A percentile compares a stretch with the other conserved stretches of the same genome.
phyloP scores from a whole-genome alignment of 2,329 filamentous ascomycete genomes.

The Blumeria graminis region DNA sequence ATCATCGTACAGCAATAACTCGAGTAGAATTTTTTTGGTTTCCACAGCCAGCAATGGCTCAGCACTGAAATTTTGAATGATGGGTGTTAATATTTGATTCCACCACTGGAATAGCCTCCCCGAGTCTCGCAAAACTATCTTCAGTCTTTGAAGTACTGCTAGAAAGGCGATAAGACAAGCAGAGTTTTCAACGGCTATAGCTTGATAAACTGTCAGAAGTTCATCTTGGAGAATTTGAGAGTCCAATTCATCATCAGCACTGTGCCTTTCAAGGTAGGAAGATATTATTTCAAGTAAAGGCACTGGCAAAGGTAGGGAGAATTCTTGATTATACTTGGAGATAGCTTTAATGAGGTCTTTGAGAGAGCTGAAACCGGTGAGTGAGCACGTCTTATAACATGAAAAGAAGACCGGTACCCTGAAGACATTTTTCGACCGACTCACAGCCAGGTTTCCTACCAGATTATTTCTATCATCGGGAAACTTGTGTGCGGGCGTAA shows the following conservation, averaged over 20 bases:
- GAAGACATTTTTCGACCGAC: background rate
- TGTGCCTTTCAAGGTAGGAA: conserved; percentile 42
- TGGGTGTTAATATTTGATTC: conserved; percentile 33
- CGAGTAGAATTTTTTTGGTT: conserved; percentile 37
- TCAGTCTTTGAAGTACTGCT: conserved; percentile 36
- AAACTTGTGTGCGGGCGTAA: too few relatives aligned
- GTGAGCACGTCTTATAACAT: background rate
- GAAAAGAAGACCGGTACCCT: background rate
- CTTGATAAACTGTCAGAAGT: conserved; percentile 40
- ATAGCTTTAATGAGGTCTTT: conserved; percentile 37
- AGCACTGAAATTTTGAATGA: conserved; percentile 29
- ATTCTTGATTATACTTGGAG: conserved; percentile 23
- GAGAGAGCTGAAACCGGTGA: conserved; percentile 13
- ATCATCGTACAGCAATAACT: conserved; percentile 37
- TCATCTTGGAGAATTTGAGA: conserved; percentile 54
- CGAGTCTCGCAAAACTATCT: conserved; percentile 37
- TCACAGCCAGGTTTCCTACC: too few relatives aligned
- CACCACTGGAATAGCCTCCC: conserved; percentile 48
- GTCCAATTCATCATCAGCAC: conserved; percentile 39
- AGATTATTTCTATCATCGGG: too few relatives aligned
- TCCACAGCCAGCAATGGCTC: conserved; percentile 41
- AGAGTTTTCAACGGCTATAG: conserved; percentile 31
- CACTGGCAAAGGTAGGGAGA: conserved; percentile 37
- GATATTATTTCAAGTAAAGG: conserved; percentile 37
- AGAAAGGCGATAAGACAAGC: conserved; percentile 43